Conservation (phyloP, 2,329 filamentous ascomycete species). For the Chaetomium olivaceum region DNA sequence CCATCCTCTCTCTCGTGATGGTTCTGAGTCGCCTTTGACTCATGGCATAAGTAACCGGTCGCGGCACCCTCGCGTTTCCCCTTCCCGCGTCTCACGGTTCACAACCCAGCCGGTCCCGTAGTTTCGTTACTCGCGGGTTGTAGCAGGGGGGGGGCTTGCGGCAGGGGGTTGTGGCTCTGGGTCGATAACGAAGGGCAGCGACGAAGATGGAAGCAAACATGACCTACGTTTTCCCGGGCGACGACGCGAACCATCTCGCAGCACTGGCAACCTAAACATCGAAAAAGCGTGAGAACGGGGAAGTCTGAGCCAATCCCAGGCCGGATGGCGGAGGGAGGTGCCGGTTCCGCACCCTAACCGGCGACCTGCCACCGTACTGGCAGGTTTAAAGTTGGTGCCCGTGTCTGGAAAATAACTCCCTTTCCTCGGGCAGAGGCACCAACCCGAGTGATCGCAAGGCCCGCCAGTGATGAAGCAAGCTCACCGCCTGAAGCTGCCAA, state of each 20-base stretch:
- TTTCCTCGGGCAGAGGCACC: neutral
- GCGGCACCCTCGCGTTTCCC: neutral
- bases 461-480: neutral
- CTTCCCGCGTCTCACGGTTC: neutral
- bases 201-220: neutral
- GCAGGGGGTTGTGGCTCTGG: neutral
- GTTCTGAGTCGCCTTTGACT: neutral
- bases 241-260: neutral
- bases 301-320: neutral
- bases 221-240: neutral
- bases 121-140: neutral
- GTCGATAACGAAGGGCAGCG: neutral
- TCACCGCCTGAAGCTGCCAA: constrained; percentile 1
- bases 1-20: neutral
- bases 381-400: neutral
- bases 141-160: neutral
- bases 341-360: constrained; percentile 15
- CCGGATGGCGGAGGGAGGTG: neutral
- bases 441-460: neutral
- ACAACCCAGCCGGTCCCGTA: neutral
- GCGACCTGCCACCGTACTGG: neutral
- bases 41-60: neutral
- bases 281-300: neutral
- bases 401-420: neutral
- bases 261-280: neutral